These are phyloP conservation scores for Yamadazyma philogaea DNA, from an alignment of 805 yeast genomes.

Conservation along the genomic window DNA sequence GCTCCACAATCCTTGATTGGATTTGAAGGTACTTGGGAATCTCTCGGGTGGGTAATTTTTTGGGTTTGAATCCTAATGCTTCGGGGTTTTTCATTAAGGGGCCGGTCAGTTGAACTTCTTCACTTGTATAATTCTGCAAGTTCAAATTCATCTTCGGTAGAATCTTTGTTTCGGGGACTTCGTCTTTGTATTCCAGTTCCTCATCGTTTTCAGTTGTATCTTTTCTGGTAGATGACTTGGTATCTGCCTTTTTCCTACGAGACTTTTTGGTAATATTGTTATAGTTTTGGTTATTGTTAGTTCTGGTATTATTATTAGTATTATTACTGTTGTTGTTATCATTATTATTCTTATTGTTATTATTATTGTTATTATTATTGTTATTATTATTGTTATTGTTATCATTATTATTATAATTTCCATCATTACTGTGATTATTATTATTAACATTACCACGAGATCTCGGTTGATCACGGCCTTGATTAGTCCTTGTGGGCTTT, in stretches of 20 bases:
- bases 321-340: too few species aligned
- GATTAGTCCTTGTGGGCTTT: not conserved
- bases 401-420: too few species aligned
- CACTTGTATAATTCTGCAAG: conserved; percentile 18
- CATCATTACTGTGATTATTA: not conserved
- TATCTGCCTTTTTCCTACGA: conserved; percentile 2
- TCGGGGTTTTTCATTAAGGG: conserved; percentile 29
- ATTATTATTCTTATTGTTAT: not conserved
- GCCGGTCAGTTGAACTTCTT: conserved; percentile 27
- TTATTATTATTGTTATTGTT: too few species aligned
- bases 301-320: too few species aligned
- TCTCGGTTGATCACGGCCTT: not conserved
- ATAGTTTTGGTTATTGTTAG: not conserved
- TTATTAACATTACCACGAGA: not conserved
- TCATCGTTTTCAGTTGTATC: not conserved
- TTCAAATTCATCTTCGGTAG: conserved; percentile 19
- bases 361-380: too few species aligned
- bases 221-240: not conserved
- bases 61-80: conserved; percentile 26
- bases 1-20: conserved; percentile 34
- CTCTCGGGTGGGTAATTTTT: conserved; percentile 21
- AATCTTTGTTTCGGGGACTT: conserved; percentile 13
- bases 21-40: conserved; percentile 34
- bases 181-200: conserved; percentile 8
- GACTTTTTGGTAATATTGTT: conserved; percentile 2